phyloP scores from a whole-genome alignment of 768 basidiomycete genomes.

The Boletus rubropictus region DNA sequence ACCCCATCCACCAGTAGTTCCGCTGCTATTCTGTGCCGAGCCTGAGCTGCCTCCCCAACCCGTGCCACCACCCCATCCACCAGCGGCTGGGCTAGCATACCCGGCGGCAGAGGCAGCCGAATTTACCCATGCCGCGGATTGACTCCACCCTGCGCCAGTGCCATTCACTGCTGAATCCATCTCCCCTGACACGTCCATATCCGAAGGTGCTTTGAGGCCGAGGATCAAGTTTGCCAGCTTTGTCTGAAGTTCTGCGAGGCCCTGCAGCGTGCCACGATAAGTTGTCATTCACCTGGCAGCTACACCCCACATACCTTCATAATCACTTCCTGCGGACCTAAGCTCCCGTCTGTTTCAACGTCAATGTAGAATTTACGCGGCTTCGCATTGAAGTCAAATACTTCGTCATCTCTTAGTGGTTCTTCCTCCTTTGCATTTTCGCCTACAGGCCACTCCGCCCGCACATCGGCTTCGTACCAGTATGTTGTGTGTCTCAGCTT shows the following conservation, averaged over 20 bases:
- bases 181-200: conserved; percentile 45
- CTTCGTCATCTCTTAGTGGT: conserved; percentile 68
- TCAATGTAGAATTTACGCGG: conserved; percentile 91
- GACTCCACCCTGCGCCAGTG: conserved; percentile 18
- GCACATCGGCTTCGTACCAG: conserved; percentile 84
- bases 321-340: conserved; percentile 84
- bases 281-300: neutral
- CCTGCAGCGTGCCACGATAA: conserved; percentile 37
- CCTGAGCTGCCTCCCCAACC: conserved; percentile 26
- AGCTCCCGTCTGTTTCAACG: conserved; percentile 89
- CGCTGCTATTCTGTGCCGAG: conserved; percentile 23
- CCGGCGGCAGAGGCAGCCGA: conserved; percentile 29
- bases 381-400: conserved; percentile 84
- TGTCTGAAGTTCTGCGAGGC: conserved; percentile 69
- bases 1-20: conserved; percentile 15
- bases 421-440: conserved; percentile 85
- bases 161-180: conserved; percentile 31
- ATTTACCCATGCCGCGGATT: conserved; percentile 24
- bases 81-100: conserved; percentile 27
- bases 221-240: conserved; percentile 78
- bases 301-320: conserved; percentile 54
- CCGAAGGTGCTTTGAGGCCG: conserved; percentile 60
- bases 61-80: conserved; percentile 27
- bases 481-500: conserved; percentile 92
- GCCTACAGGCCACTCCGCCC: conserved; percentile 87